These are phyloP conservation scores for Neofusicoccum kwambonambiense DNA, from an alignment of 2,329 filamentous ascomycete species.

Conservation along the genomic window DNA sequence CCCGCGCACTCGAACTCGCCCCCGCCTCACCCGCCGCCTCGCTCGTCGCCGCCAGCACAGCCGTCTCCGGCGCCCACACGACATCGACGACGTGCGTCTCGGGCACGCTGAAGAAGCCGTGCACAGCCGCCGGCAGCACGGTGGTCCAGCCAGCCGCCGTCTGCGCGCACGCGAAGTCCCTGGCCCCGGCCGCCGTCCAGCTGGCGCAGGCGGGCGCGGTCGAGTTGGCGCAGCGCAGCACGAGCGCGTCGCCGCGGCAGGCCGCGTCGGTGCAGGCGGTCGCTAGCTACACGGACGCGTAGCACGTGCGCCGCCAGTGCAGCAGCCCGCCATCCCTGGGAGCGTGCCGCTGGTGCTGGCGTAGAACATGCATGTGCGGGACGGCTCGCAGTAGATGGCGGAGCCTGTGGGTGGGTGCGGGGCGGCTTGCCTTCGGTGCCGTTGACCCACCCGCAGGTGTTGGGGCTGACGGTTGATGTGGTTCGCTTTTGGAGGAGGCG, in stretches of 20 bases:
- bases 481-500: not conserved
- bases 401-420: not conserved
- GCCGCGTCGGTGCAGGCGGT: not conserved
- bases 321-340: not conserved
- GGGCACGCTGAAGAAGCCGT: not conserved
- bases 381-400: not conserved
- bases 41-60: not conserved
- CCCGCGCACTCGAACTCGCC: not conserved
- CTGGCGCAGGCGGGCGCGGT: not conserved
- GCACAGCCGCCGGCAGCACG: not conserved
- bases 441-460: not conserved
- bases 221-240: not conserved
- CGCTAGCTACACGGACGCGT: not conserved
- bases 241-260: not conserved
- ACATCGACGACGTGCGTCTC: not conserved
- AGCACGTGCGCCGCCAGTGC: not conserved
- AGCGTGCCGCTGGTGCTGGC: not conserved
- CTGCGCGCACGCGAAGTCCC: not conserved
- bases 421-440: not conserved
- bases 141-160: not conserved
- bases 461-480: not conserved
- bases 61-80: not conserved
- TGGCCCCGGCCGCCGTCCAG: not conserved
- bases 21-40: not conserved
- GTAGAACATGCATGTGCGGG: not conserved